Percentiles rank a stretch among this genome's conserved stretches.
Conservation (phyloP, 1,139 yeast genomes). For the Pichia sp. region DNA sequence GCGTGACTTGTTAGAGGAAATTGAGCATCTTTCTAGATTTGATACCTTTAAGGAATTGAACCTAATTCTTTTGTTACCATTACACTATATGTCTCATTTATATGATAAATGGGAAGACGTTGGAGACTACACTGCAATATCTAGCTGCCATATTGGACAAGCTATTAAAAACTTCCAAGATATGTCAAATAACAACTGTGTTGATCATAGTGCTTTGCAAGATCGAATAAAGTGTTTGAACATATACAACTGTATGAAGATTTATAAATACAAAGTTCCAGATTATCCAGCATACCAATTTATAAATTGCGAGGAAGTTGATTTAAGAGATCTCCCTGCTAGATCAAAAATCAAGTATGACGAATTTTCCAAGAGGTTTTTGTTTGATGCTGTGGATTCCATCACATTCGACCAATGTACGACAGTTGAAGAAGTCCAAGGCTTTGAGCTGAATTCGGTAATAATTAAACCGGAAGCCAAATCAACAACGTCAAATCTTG, state of each 20-base stretch:
- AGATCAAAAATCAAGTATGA: constrained; percentile 5
- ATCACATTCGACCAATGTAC: neutral
- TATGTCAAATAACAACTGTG: neutral
- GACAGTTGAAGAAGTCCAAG: constrained; percentile 1
- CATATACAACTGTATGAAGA: constrained; percentile 10
- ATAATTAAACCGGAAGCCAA: constrained; percentile 3
- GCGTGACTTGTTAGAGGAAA: constrained; percentile 4
- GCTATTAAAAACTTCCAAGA: neutral
- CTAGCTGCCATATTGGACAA: constrained; percentile 1
- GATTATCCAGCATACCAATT: constrained; percentile 9
- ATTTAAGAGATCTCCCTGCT: neutral
- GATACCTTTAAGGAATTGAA: constrained; percentile 5
- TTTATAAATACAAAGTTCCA: constrained; percentile 4
- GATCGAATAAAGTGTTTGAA: constrained; percentile 5
- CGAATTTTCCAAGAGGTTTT: constrained; percentile 11
- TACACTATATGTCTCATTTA: constrained; percentile 9
- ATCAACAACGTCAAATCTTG: constrained; percentile 8
- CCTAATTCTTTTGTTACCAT: constrained; percentile 6
- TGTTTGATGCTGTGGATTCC: neutral
- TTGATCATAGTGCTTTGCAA: neutral
- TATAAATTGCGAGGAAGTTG: neutral
- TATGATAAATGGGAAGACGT: constrained; percentile 15
- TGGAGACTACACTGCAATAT: constrained; percentile 10
- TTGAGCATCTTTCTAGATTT: constrained; percentile 11
- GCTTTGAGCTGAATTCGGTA: constrained; percentile 4